phyloP scores from a whole-genome alignment of 208 protist species.

The Crithidia expoeki region DNA sequence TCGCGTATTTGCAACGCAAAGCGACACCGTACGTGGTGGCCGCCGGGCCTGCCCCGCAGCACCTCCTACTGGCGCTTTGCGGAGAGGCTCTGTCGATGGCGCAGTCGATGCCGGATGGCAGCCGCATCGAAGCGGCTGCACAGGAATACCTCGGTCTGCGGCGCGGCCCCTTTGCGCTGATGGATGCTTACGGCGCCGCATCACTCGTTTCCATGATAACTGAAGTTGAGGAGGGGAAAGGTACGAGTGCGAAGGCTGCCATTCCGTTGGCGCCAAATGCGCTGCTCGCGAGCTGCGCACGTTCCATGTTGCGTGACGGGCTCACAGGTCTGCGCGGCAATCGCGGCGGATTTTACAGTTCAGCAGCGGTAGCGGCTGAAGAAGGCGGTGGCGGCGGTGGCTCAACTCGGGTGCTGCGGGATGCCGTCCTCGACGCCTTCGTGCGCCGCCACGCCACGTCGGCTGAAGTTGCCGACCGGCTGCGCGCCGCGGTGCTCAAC shows the following conservation, averaged over 20 bases:
- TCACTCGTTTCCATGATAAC: conserved; percentile 43
- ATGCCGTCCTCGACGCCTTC: conserved; percentile 35
- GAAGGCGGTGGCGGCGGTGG: conserved; percentile 3
- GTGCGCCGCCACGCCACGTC: conserved; percentile 38
- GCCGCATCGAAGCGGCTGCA: conserved; percentile 50
- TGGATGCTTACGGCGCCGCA: conserved; percentile 54
- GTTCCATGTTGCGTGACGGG: conserved; percentile 48
- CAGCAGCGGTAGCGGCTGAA: conserved; percentile 8
- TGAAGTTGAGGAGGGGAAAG: conserved; percentile 13
- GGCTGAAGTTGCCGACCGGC: conserved; percentile 49
- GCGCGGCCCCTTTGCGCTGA: conserved; percentile 50
- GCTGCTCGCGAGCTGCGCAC: conserved; percentile 22
- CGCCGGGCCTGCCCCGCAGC: conserved; percentile 36
- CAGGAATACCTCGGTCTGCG: conserved; percentile 44
- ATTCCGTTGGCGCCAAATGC: not conserved
- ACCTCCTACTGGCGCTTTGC: conserved; percentile 51
- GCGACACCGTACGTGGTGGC: conserved; percentile 57
- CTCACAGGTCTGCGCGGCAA: conserved; percentile 33
- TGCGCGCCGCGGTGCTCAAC: conserved; percentile 70
- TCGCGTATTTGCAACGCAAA: conserved; percentile 54
- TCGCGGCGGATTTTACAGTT: conserved; percentile 62
- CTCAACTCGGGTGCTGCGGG: conserved; percentile 6
- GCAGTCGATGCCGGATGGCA: conserved; percentile 26
- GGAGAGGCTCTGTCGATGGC: conserved; percentile 44
- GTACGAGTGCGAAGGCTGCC: not conserved